Base-by-base conservation (phyloP, 768 basidiomycete species). In the Suillus decipiens region DNA sequence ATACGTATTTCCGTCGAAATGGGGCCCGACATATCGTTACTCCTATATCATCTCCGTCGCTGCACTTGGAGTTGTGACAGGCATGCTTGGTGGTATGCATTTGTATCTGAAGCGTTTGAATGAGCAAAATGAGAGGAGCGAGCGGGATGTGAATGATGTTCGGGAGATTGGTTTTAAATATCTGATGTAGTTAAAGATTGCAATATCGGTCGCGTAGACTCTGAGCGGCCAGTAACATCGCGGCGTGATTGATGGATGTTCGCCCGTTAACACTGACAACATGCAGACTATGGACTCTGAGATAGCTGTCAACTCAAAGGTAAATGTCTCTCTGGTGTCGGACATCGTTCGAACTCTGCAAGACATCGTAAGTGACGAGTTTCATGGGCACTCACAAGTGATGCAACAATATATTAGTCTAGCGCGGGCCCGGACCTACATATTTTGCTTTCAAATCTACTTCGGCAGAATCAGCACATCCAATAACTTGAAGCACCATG, bases 1-100 rank as follows among this genome's bases (percentile, higher is more conserved):
- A 8, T 51, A 51, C 31, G 9, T 11, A 17, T 51, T 28, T 28
- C 17, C 28, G 28, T 31, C 28, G 9, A 51, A 5, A 8, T 51
- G 31, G 50, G 50, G 50, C 28, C 50, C 50, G 17, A 51, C 50
- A 51, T 51, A 51, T 51, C 50, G 50, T 51, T 51, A 51, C 10
- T 51, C 50, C 50, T 51, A 31, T 51, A 10, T 3, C 28, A 14
- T 51, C 9, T 51, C 4, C 50, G 17, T 51, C 8, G 17, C 9
- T 17, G 15, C 50, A 31, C 15, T 51, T 51, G 50, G 4, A 12
- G 17, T 51, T 17, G 31, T 28, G 50, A 51, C 50, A 51, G 1
- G 28, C 31, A 51, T 51, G 28, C 31, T 33, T 31, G 28, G 50
- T 51, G 28, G 50, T 17, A 31, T 51, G 50, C 2, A 51, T 31